Percentiles rank a stretch among this genome's conserved stretches.
phyloP scores from a whole-genome alignment of 2,329 filamentous ascomycete genomes.

The Claviceps sp. region DNA sequence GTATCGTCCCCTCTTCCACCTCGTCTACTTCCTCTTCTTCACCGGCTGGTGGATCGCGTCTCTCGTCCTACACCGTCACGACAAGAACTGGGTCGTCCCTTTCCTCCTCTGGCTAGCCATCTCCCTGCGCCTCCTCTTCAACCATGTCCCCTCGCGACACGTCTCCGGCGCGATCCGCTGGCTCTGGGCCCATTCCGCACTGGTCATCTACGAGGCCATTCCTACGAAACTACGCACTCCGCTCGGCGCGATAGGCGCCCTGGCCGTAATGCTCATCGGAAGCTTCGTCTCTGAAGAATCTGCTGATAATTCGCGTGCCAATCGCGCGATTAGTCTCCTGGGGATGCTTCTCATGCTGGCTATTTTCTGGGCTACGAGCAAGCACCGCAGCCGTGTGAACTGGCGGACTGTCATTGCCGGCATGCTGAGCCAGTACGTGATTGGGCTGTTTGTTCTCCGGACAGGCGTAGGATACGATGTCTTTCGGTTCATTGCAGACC shows the following conservation, averaged over 20 bases:
- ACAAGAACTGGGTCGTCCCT: conserved; percentile 70
- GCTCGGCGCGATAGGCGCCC: conserved; percentile 47
- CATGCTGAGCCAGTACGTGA: conserved; percentile 77
- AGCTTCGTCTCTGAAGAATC: conserved; percentile 60
- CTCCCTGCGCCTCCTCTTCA: conserved; percentile 58
- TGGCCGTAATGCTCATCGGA: conserved; percentile 64
- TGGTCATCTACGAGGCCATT: conserved; percentile 44
- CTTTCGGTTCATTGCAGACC: conserved; percentile 72
- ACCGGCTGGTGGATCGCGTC: conserved; percentile 65
- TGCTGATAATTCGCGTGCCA: conserved; percentile 62
- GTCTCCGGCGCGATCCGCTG: conserved; percentile 53
- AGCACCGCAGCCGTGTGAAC: conserved; percentile 46
- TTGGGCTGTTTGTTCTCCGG: conserved; percentile 77
- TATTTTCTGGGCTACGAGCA: conserved; percentile 57
- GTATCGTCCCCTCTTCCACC: conserved; percentile 32
- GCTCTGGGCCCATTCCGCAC: conserved; percentile 53
- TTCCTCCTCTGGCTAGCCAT: conserved; percentile 71
- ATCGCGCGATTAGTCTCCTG: conserved; percentile 69
- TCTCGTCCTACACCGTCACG: conserved; percentile 56
- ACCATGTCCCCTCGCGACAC: conserved; percentile 56
- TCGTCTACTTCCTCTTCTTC: conserved; percentile 29
- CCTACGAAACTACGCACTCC: conserved; percentile 53
- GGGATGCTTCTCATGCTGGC: conserved; percentile 61
- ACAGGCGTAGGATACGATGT: conserved; percentile 76
- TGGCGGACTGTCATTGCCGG: conserved; percentile 80